These are phyloP conservation scores for Aspergillus carlsbadensis DNA, from an alignment of 495 filamentous ascomycete genomes.

Conservation along the genomic window DNA sequence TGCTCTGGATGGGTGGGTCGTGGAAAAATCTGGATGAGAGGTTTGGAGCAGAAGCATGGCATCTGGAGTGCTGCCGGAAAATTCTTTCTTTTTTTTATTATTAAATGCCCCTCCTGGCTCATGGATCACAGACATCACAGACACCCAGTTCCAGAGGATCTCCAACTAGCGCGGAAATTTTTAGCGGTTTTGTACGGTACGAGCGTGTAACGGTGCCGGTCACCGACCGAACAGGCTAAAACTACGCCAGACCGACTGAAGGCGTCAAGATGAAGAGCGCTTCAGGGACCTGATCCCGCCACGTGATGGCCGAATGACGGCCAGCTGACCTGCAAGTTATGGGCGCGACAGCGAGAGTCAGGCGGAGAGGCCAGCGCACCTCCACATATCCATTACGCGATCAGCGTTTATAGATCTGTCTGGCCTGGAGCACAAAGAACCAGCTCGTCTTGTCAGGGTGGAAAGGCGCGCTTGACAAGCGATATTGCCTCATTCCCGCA, in stretches of 20 bases:
- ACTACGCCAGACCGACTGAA: conserved; percentile 15
- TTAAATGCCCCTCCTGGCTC: conserved; percentile 21
- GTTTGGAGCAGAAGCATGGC: conserved; percentile 3
- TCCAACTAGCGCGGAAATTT: conserved; percentile 26
- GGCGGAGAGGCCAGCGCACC: not conserved
- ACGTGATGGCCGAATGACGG: conserved; percentile 31
- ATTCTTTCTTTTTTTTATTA: conserved; percentile 8
- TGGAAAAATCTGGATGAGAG: not conserved
- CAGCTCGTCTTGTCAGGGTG: not conserved
- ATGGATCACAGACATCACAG: conserved; percentile 3
- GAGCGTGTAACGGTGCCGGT: conserved; percentile 16
- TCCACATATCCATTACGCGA: not conserved
- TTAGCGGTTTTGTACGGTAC: conserved; percentile 26
- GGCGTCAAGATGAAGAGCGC: not conserved
- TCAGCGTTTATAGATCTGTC: conserved; percentile 1
- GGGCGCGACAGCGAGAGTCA: not conserved
- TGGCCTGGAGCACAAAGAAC: not conserved
- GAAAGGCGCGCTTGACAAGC: not conserved
- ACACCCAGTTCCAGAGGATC: conserved; percentile 30
- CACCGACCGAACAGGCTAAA: conserved; percentile 12
- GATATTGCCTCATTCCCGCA: not conserved
- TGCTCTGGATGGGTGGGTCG: not conserved
- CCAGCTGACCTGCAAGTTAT: conserved; percentile 23
- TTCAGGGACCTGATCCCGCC: conserved; percentile 23
- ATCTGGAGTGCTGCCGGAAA: conserved; percentile 14